Evolutionary conservation across 352 stramenopile genomes (phyloP).

Genomic region (Pythium sp.): DNA sequence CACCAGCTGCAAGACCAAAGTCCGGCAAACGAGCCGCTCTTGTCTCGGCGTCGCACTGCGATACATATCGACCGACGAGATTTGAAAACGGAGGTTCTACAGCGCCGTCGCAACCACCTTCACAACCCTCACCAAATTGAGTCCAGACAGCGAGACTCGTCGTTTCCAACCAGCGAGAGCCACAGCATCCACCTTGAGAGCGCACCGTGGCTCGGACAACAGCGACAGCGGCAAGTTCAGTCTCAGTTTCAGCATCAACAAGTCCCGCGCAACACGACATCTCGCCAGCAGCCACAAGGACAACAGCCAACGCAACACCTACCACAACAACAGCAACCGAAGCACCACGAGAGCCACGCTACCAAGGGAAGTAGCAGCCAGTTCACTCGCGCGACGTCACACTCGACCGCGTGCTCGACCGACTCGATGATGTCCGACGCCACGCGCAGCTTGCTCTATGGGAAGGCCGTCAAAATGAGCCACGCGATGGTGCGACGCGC

Average conservation of each 20-base stretch:
- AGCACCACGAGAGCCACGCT: background rate
- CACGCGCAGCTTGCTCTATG: conserved; percentile 10
- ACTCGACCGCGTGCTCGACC: background rate
- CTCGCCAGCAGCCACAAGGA: background rate
- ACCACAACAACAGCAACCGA: background rate
- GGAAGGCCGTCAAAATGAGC: conserved; percentile 13
- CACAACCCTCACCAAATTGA: background rate
- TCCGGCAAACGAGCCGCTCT: background rate
- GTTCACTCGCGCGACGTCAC: background rate
- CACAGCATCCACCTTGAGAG: conserved; percentile 18
- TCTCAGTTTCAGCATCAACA: background rate
- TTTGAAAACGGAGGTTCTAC: background rate
- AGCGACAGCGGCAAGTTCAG: background rate
- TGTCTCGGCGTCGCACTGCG: background rate
- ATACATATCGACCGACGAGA: background rate
- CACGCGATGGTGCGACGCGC: conserved; percentile 14
- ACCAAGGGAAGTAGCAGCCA: conserved; percentile 11
- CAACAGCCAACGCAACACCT: background rate
- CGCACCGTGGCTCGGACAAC: conserved; percentile 13
- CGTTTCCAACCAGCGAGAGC: background rate
- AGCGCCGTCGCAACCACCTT: background rate
- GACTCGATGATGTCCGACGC: conserved; percentile 11
- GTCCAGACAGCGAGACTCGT: background rate
- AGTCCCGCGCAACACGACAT: background rate
- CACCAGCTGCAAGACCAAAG: background rate